Evolutionary conservation across 2,329 filamentous ascomycete species (phyloP), one percentile per base, ranked within the genome.

Genomic region (Paraphoma sp.): DNA sequence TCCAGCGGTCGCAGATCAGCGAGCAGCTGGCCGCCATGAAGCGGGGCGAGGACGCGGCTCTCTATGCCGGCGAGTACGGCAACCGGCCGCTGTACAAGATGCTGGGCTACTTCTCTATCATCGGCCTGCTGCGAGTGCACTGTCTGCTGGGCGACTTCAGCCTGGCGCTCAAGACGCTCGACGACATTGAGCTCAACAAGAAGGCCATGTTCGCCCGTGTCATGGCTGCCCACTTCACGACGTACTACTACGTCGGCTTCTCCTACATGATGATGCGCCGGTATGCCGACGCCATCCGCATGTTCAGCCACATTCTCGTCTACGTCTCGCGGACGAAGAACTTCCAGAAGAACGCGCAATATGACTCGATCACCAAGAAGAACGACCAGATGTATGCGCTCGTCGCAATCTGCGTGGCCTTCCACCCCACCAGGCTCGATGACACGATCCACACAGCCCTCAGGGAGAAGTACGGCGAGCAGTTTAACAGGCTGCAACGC

Each of bases 181-280:
- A 99, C 78, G 94, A 98, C 78, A 98, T 99, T 75, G 95, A 99
- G 86, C 89, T 99, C 73, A 99, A 98, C 86, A 99, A 99, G 86
- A 98, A 98, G 86, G 93, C 95, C 80, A 98, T 98, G 92, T 99
- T 99, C 78, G 94, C 95, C 62, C 92, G 95, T 67, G 95, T 99
- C 78, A 98, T 99, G 95, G 94, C 95, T 52, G 95, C 95, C 56
- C 95, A 99, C 84, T 98, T 98, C 84, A 97, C 94, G 68, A 99
- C 95, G 65, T 99, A 98, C 87, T 99, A 99, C 88, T 98, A 98
- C 79, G 94, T 99, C 62, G 95, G 95, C 69, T 99, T 99, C 88
- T 96, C 92, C 69, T 99, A 99, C 89, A 98, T 99, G 94, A 99
- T 99, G 95, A 96, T 98, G 92, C 93, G 95, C 83, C 92, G 95